Conservation (phyloP, 345 rosid species). For the Fremontodendron californicum region DNA sequence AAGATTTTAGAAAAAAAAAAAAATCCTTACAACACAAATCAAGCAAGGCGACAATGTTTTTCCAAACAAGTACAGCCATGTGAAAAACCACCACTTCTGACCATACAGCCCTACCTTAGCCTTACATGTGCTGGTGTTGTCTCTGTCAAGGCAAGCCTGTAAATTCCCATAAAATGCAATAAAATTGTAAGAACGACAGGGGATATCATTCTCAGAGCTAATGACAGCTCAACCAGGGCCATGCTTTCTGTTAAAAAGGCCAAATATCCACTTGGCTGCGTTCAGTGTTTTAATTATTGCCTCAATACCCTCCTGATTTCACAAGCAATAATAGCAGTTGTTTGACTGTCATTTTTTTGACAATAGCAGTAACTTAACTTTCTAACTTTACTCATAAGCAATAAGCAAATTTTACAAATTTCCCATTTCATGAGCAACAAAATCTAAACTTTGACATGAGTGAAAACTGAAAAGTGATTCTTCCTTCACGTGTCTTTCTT, state of each 20-base stretch:
- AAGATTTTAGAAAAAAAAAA: not conserved
- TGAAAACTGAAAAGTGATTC: no score
- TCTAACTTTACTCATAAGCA: not conserved
- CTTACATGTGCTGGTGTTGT: constrained; percentile 21
- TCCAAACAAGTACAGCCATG: constrained; percentile 8
- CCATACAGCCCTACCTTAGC: constrained; percentile 18
- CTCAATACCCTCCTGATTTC: not conserved
- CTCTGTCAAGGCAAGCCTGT: constrained; percentile 20
- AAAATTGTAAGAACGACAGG: constrained; percentile 2
- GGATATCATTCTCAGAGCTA: constrained; percentile 14
- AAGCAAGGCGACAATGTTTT: not conserved
- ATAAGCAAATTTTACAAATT: not conserved
- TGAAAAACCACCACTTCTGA: constrained; percentile 9
- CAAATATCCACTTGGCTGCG: constrained; percentile 10
- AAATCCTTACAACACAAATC: not conserved
- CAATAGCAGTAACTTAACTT: not conserved
- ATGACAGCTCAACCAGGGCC: constrained; percentile 28
- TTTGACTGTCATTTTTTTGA: constrained; percentile 22
- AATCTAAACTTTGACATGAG: no score
- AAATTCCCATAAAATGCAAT: constrained; percentile 7
- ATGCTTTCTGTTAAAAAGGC: not conserved
- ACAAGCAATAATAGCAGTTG: constrained; percentile 15
- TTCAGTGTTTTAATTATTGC: constrained; percentile 1
- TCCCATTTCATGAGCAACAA: not conserved
- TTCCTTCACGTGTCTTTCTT: no score